phyloP scores from a whole-genome alignment of 1,284 basidiomycete genomes.

The Papiliotrema terrestris region DNA sequence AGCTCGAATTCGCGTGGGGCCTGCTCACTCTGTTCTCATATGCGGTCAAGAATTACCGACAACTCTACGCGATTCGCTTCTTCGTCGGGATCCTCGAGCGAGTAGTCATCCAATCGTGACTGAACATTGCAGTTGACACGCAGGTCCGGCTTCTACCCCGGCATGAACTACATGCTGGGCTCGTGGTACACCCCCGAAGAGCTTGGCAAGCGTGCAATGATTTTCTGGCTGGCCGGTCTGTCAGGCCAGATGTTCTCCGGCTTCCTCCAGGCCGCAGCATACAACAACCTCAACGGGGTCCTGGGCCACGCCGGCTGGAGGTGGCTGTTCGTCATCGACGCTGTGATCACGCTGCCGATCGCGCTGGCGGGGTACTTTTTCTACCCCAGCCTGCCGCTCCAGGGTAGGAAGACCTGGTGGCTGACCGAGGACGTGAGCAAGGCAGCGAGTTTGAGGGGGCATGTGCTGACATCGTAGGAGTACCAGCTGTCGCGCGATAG shows the following conservation, averaged over 20 bases:
- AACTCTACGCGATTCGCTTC: constrained; percentile 32
- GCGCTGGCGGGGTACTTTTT: constrained; percentile 37
- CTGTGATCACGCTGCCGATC: constrained; percentile 38
- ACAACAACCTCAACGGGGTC: constrained; percentile 34
- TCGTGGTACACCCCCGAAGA: constrained; percentile 41
- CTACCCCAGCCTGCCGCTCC: constrained; percentile 34
- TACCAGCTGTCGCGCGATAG: constrained; percentile 25
- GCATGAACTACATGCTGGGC: constrained; percentile 34
- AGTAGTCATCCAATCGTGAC: not conserved
- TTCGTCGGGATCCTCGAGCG: constrained; percentile 34
- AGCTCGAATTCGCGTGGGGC: constrained; percentile 41
- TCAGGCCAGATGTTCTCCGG: constrained; percentile 37
- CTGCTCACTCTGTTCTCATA: constrained; percentile 34
- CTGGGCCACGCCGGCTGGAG: constrained; percentile 37
- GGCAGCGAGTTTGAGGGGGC: not conserved
- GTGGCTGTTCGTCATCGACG: constrained; percentile 42
- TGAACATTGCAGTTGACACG: constrained; percentile 7
- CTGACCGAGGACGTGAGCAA: constrained; percentile 11
- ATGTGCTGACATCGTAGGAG: constrained; percentile 11
- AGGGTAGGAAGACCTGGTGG: constrained; percentile 29
- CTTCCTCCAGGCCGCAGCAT: constrained; percentile 40
- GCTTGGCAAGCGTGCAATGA: constrained; percentile 37
- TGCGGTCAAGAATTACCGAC: constrained; percentile 19
- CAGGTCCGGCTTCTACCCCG: constrained; percentile 39
- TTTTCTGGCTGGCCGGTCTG: constrained; percentile 37